phyloP scores from a whole-genome alignment of 2,329 filamentous ascomycete genomes.

The Triangularia setosa region DNA sequence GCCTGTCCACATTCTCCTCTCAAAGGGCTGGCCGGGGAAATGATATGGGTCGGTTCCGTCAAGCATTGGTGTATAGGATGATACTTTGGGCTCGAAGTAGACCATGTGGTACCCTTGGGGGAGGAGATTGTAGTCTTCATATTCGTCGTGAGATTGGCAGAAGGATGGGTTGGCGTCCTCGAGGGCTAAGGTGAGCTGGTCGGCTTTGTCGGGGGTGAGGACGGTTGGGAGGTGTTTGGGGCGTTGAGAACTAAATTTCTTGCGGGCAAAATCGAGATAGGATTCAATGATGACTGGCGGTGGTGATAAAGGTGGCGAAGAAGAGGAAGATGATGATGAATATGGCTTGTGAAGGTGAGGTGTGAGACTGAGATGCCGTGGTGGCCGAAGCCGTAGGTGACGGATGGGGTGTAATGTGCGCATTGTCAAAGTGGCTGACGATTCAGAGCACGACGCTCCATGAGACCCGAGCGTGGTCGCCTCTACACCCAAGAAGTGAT shows the following conservation, averaged over 20 bases:
- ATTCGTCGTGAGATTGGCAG: neutral
- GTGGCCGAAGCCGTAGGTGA: neutral
- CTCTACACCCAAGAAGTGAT: neutral
- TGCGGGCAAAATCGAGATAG: constrained; percentile 1
- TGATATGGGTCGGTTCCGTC: constrained; percentile 86
- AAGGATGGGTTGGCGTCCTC: constrained; percentile 17
- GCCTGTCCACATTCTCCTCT: constrained; percentile 83
- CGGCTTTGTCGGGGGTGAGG: constrained; percentile 56
- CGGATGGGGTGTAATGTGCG: neutral
- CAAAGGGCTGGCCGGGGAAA: constrained; percentile 67
- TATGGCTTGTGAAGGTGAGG: neutral
- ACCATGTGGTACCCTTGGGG: constrained; percentile 75
- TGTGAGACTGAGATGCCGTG: neutral
- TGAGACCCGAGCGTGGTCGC: neutral
- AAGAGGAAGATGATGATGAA: neutral
- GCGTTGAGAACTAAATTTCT: constrained; percentile 8
- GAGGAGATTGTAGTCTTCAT: constrained; percentile 30
- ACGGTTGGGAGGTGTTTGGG: constrained; percentile 37
- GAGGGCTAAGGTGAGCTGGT: constrained; percentile 63
- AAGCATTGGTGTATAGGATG: constrained; percentile 55
- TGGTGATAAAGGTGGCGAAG: neutral
- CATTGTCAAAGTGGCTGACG: neutral
- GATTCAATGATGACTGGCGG: neutral
- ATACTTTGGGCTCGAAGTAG: constrained; percentile 71
- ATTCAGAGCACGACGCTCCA: neutral